These are phyloP conservation scores for Puya raimondii DNA, from an alignment of 176 grass and related monocot species.

Conservation along the genomic window DNA sequence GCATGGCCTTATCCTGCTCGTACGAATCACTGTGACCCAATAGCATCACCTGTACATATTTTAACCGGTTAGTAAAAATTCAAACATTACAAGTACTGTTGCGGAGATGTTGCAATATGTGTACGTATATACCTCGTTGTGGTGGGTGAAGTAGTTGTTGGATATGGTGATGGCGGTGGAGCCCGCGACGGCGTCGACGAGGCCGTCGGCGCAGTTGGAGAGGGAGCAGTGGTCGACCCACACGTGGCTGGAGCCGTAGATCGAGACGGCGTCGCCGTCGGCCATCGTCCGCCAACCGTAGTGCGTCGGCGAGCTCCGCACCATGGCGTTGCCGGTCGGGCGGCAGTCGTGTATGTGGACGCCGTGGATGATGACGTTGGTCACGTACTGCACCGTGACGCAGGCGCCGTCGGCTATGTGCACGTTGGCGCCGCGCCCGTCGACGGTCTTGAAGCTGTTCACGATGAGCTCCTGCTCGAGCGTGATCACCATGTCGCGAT, in stretches of 20 bases:
- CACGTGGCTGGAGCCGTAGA: constrained; percentile 23
- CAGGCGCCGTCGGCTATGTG: constrained; percentile 31
- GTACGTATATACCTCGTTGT: neutral
- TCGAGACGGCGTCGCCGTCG: constrained; percentile 23
- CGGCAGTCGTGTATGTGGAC: constrained; percentile 24
- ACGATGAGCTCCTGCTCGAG: constrained; percentile 29
- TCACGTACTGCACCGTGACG: constrained; percentile 27
- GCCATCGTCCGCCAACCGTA: constrained; percentile 28
- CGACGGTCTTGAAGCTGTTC: constrained; percentile 32
- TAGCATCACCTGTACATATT: constrained; percentile 1
- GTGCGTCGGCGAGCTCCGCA: constrained; percentile 24
- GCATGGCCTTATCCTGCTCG: constrained; percentile 2
- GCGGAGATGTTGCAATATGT: too few species aligned
- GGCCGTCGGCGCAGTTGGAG: constrained; percentile 31
- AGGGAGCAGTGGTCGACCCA: constrained; percentile 28
- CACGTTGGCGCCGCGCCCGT: constrained; percentile 23
- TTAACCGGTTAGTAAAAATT: too few species aligned
- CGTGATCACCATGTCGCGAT: constrained; percentile 28
- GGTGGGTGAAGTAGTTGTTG: constrained; percentile 29
- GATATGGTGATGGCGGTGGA: constrained; percentile 29
- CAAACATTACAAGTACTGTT: too few species aligned
- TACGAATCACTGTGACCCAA: constrained; percentile 16
- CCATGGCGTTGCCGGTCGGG: constrained; percentile 28
- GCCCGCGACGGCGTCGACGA: constrained; percentile 18
- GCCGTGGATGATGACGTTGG: constrained; percentile 31